phyloP scores from a whole-genome alignment of 2,329 filamentous ascomycete genomes.

The Beauveria brongniartii region DNA sequence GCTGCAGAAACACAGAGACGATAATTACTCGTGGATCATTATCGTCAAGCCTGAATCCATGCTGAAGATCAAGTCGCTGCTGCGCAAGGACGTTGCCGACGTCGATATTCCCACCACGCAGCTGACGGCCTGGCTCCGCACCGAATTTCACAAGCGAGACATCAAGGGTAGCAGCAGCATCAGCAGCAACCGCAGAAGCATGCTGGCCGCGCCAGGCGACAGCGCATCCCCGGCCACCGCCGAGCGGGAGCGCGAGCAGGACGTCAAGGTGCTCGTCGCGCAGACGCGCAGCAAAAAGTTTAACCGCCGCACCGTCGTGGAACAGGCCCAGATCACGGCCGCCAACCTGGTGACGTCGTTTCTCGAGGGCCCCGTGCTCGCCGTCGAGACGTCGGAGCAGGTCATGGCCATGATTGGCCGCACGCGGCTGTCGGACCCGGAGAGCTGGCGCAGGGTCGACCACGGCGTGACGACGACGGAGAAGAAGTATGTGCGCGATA shows the following conservation, averaged over 20 bases:
- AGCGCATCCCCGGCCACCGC: conserved; percentile 22
- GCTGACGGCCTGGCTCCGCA: conserved; percentile 70
- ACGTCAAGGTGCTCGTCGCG: conserved; percentile 77
- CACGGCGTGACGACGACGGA: conserved; percentile 70
- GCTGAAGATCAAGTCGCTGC: conserved; percentile 73
- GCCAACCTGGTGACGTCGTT: conserved; percentile 62
- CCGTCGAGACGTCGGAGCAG: conserved; percentile 80
- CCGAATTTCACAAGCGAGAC: conserved; percentile 67
- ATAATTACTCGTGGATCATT: conserved; percentile 77
- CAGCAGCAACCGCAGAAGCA: conserved; percentile 27
- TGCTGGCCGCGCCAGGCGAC: conserved; percentile 3
- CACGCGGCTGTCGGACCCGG: conserved; percentile 68
- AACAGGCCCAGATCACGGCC: conserved; percentile 58
- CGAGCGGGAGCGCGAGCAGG: conserved; percentile 46
- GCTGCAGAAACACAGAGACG: conserved; percentile 65
- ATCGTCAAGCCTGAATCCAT: conserved; percentile 72
- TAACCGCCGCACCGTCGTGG: conserved; percentile 78
- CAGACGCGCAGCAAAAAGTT: conserved; percentile 85
- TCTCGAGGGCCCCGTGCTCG: conserved; percentile 70
- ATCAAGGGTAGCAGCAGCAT: conserved; percentile 39
- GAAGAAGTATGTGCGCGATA: conserved; percentile 72
- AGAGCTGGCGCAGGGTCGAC: conserved; percentile 76
- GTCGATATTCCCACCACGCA: conserved; percentile 67
- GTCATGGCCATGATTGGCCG: conserved; percentile 68
- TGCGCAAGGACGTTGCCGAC: conserved; percentile 66